Evolutionary conservation across 495 filamentous ascomycete genomes (phyloP).

Genomic region (Rhypophila decipiens): DNA sequence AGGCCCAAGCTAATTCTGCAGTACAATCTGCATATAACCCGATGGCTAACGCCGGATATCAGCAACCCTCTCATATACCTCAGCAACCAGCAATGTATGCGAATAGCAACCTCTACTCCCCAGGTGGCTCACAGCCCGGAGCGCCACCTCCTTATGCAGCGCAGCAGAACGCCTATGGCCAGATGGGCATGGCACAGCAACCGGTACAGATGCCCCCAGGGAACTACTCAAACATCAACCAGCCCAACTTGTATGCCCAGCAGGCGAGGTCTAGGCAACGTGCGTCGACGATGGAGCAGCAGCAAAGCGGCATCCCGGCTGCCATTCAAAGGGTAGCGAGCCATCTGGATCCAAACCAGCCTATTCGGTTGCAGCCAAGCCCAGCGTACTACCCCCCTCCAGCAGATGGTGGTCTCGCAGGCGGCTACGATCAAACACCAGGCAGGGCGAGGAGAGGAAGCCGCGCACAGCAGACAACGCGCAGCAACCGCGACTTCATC

Average conservation of each 20-base stretch:
- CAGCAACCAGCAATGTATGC: constrained; percentile 60
- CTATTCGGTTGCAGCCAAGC: constrained; percentile 89
- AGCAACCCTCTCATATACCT: constrained; percentile 30
- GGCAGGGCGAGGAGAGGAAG: constrained; percentile 77
- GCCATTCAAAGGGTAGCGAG: constrained; percentile 94
- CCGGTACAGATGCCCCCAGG: constrained; percentile 61
- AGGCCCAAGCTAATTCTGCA: constrained; percentile 52
- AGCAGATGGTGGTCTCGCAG: constrained; percentile 77
- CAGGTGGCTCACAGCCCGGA: constrained; percentile 54
- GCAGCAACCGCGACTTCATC: constrained; percentile 82
- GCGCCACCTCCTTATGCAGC: constrained; percentile 83
- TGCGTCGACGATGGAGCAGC: constrained; percentile 91
- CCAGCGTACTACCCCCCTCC: constrained; percentile 97
- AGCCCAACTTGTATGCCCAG: constrained; percentile 75
- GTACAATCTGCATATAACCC: constrained; percentile 45
- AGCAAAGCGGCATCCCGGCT: constrained; percentile 82
- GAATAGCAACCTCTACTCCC: constrained; percentile 65
- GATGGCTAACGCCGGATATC: constrained; percentile 31
- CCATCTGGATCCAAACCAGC: constrained; percentile 90
- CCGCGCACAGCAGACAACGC: constrained; percentile 53
- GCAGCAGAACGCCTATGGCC: constrained; percentile 62
- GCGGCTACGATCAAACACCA: constrained; percentile 40
- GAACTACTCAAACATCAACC: constrained; percentile 53
- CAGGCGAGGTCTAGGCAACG: constrained; percentile 67
- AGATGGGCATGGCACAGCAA: constrained; percentile 64